Evolutionary conservation across 169 alveolate species (phyloP).

Genomic region (Babesia caballi): DNA sequence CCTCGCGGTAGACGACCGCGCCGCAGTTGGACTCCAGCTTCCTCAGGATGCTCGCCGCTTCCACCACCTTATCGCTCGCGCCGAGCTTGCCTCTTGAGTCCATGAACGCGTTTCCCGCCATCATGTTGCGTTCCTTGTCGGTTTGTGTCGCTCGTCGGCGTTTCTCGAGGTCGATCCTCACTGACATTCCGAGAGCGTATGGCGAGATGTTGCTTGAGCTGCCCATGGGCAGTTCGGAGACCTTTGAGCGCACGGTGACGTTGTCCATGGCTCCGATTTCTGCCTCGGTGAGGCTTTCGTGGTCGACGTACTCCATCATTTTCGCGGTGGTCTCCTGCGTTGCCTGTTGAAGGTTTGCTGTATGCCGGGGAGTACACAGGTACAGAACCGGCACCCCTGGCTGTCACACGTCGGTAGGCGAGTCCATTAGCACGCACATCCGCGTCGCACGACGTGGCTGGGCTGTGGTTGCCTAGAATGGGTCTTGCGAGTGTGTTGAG

Average conservation of each 20-base stretch:
- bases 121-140: constrained; percentile 28
- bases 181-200: constrained; percentile 62
- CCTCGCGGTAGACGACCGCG: constrained; percentile 56
- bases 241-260: constrained; percentile 35
- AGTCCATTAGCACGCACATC: too few relatives aligned
- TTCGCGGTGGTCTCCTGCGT: too few relatives aligned
- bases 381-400: too few relatives aligned
- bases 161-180: constrained; percentile 57
- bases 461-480: too few relatives aligned
- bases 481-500: too few relatives aligned
- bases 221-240: constrained; percentile 61
- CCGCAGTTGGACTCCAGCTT: constrained; percentile 47
- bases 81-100: constrained; percentile 1
- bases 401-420: too few relatives aligned
- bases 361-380: too few relatives aligned
- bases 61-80: constrained; percentile 45
- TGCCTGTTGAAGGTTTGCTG: not conserved
- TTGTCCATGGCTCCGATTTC: constrained; percentile 33
- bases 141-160: constrained; percentile 61
- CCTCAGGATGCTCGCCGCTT: constrained; percentile 50
- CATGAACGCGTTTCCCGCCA: constrained; percentile 35
- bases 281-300: constrained; percentile 22
- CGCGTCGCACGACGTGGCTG: too few relatives aligned
- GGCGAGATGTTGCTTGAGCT: constrained; percentile 57
- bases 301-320: constrained; percentile 60